Conservation (phyloP, 2,329 filamentous ascomycete genomes). For the Tolypocladium ophioglossoides region DNA sequence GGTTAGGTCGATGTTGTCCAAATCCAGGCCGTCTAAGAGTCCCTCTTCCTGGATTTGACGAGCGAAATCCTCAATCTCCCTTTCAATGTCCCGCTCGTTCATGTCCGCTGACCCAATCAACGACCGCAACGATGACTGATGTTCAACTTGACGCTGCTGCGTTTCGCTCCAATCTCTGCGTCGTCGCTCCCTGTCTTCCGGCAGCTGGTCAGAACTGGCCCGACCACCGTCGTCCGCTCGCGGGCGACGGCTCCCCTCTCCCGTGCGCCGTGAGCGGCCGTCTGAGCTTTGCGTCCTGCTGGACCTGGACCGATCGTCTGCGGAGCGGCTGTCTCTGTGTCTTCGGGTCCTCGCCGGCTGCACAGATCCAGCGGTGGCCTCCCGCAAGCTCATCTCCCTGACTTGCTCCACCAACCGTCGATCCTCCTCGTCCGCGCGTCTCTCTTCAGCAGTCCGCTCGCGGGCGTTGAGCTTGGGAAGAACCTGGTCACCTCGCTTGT, state of each 20-base stretch:
- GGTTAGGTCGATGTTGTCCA: constrained; percentile 73
- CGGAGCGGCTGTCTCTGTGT: constrained; percentile 24
- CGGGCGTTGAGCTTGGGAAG: constrained; percentile 49
- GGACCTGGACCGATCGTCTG: constrained; percentile 17
- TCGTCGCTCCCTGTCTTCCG: constrained; percentile 21
- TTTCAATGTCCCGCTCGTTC: constrained; percentile 68
- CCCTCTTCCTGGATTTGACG: constrained; percentile 84
- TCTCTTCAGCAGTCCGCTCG: constrained; percentile 41
- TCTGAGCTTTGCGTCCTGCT: constrained; percentile 20
- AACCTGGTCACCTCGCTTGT: constrained; percentile 73
- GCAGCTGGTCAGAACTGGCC: constrained; percentile 23
- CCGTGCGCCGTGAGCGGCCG: constrained; percentile 15
- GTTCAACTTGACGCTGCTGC: constrained; percentile 58
- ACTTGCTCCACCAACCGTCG: constrained; percentile 60
- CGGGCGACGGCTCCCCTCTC: constrained; percentile 11
- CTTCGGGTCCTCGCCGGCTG: constrained; percentile 17
- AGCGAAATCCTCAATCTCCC: constrained; percentile 83
- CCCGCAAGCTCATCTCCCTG: constrained; percentile 61
- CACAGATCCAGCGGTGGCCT: constrained; percentile 42
- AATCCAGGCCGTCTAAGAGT: constrained; percentile 74
- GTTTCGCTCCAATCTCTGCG: constrained; percentile 33
- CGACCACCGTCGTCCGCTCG: constrained; percentile 14
- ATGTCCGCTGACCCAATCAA: constrained; percentile 72
- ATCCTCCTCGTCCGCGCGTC: constrained; percentile 53
- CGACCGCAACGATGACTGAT: constrained; percentile 80